Conservation (phyloP, 345 rosid genomes). For the Aegle marmelos region DNA sequence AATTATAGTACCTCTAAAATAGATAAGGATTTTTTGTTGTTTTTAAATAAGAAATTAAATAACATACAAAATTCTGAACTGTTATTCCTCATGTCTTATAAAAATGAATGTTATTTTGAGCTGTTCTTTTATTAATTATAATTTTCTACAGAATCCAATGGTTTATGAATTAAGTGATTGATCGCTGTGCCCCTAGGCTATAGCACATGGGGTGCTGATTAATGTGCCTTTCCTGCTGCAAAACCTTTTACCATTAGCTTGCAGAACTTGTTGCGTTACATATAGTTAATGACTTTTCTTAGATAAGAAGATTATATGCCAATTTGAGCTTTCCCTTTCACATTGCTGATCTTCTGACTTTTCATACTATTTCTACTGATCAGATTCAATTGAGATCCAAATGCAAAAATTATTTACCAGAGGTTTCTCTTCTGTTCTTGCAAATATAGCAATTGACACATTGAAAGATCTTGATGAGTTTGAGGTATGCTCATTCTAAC, state of each 20-base stretch:
- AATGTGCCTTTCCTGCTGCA: not conserved
- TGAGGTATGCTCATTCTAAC: conserved; percentile 54
- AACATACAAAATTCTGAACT: not conserved
- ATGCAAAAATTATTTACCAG: conserved; percentile 48
- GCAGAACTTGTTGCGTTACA: not conserved
- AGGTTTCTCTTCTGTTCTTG: conserved; percentile 59
- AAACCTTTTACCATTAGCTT: not conserved
- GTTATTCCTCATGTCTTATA: not conserved
- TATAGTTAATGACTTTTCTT: not conserved
- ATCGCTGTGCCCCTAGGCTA: not conserved
- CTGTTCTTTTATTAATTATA: not conserved
- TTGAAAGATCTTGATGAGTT: conserved; percentile 59
- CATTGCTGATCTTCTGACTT: not conserved
- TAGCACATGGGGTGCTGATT: not conserved
- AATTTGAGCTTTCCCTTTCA: not conserved
- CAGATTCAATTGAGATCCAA: conserved; percentile 62
- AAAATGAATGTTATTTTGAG: not conserved
- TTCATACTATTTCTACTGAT: conserved; percentile 11
- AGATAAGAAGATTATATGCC: not conserved
- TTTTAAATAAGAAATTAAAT: not conserved
- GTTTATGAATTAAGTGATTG: not conserved
- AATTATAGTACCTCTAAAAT: not conserved
- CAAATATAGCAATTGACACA: conserved; percentile 51
- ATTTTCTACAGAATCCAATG: not conserved
- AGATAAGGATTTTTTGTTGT: not conserved